Evolutionary conservation across 306 rosid genomes (phyloP), one percentile per base, ranked within the genome.

Genomic region (Pterocarpus santalinus): DNA sequence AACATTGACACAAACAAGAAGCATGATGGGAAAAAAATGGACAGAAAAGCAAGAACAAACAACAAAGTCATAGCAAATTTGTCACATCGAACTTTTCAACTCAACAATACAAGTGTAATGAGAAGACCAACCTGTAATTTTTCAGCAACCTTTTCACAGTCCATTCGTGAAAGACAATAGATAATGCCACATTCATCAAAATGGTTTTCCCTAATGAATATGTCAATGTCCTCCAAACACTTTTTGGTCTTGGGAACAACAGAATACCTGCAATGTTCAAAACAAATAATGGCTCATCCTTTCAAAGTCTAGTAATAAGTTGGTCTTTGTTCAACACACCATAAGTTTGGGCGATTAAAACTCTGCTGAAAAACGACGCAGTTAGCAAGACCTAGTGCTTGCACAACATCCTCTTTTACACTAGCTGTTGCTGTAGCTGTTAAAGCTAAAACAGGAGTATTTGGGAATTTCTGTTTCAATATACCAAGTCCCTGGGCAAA

Each of bases 351-450:
- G 75, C 99, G 97, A 89, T 95, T 95, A 82, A 93, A 95, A 89
- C 99, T 95, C 92, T 95, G 99, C 77, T 96, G 97, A 77, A 95
- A 95, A 85, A 95, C 70, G 75, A 95, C 63, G 86, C 99, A 95
- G 87, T 95, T 95, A 66, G 90, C 90, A 47, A 93, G 98, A 69
- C 99, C 98, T 56, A 95, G 97, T 81, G 99, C 99, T 84, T 88
- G 99, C 84, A 95, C 99, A 43, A 95, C 99, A 86, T 95, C 99
- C 85, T 95, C 99, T 87, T 95, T 95, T 65, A 95, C 99, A 80
- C 99, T 93, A 73, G 98, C 97, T 41, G 99, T 95, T 80, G 99
- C 99, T 65, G 99, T 95, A 79, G 99, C 99, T 38, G 99, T 95
- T 81, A 95, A 83, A 82, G 99, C 99, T 84, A 95, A 83, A 69